A percentile compares a stretch with the other conserved stretches of the same genome.
Evolutionary conservation across 352 stramenopile species (phyloP).

Genomic region (Phytophthora lateralis): DNA sequence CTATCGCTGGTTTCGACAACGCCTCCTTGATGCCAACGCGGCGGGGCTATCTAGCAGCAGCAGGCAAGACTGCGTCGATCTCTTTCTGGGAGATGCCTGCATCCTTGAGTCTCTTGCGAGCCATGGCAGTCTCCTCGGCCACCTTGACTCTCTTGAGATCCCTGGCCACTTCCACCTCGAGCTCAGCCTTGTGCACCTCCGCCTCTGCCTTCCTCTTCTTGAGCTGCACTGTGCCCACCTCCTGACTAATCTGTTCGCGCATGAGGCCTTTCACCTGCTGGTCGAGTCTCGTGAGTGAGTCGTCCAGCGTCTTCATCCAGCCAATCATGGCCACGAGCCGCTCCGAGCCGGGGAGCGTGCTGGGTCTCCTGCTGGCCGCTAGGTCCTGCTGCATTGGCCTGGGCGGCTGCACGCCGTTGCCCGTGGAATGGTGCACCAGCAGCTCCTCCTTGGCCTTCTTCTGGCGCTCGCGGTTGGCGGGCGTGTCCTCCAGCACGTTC

Average conservation of each 20-base stretch:
- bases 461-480: slow-evolving; percentile 30
- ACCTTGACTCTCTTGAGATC: slow-evolving; percentile 40
- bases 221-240: slow-evolving; percentile 18
- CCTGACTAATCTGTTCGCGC: slow-evolving; percentile 25
- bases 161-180: slow-evolving; percentile 33
- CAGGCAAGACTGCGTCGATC: slow-evolving; percentile 34
- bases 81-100: slow-evolving; percentile 38
- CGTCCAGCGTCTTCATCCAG: slow-evolving; percentile 41
- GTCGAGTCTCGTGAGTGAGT: slow-evolving; percentile 31
- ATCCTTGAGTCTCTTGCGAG: slow-evolving; percentile 37
- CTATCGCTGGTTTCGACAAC: slow-evolving; percentile 2
- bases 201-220: slow-evolving; percentile 37
- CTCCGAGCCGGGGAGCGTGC: slow-evolving; percentile 23
- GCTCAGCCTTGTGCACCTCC: slow-evolving; percentile 37
- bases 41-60: slow-evolving; percentile 23
- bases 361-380: slow-evolving; percentile 23
- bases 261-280: slow-evolving; percentile 35
- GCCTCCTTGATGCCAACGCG: not conserved
- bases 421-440: slow-evolving; percentile 13
- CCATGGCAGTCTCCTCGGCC: slow-evolving; percentile 36
- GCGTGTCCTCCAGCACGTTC: slow-evolving; percentile 36
- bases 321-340: slow-evolving; percentile 32
- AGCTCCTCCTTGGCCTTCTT: slow-evolving; percentile 37
- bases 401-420: not conserved
- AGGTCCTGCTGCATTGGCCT: slow-evolving; percentile 16